Evolutionary conservation across 2,329 filamentous ascomycete genomes (phyloP), one percentile per base, ranked within the genome.

Genomic region (Grosmannia serpens): DNA sequence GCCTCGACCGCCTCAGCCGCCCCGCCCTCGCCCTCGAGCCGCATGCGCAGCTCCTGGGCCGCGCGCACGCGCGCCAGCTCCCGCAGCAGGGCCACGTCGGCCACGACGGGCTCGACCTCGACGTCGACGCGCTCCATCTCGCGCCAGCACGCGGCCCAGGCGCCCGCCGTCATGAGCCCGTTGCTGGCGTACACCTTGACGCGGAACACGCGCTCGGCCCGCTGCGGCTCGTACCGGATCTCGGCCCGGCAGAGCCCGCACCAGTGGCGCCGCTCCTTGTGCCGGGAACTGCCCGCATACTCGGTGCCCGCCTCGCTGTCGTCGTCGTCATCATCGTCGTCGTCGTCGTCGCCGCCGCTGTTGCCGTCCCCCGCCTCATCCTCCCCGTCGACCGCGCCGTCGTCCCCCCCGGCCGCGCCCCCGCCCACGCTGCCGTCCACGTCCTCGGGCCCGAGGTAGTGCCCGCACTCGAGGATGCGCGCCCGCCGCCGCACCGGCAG

Each of bases 121-220:
- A 95, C 89, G 67, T 99, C 94, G 0, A 97, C 89, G n/a, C 92
- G 83, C 73, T 99, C 94, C 94, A 99, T 99, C 71, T 97, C 92
- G 65, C 84, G 88, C 92, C 92, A 99, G 60, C 89, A 92, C 2
- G 91, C 91, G 5, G 83, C 83, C 94, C 94, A 99, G 0, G 94
- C 92, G 0, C 90, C 90, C 6, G 89, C 86, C 60, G 85, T 83
- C 89, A 99, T 95, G 53, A 97, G 75, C 0, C 94, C 94, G 70
- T 97, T 99, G 56, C 91, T 92, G 1, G 94, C 94, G 67, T 92
- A 99, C 1, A 97, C 86, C 68, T 91, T 94, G 69, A 97, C 80
- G 33, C 85, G 81, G 77, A 89, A 94, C 54, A 84, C 77, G 65
- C 80, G 82, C 59, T 75, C 72, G 5, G 73, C 67, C 1, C 79